Base-by-base conservation (phyloP, 306 rosid genomes). In the Acmispon strigosus region DNA sequence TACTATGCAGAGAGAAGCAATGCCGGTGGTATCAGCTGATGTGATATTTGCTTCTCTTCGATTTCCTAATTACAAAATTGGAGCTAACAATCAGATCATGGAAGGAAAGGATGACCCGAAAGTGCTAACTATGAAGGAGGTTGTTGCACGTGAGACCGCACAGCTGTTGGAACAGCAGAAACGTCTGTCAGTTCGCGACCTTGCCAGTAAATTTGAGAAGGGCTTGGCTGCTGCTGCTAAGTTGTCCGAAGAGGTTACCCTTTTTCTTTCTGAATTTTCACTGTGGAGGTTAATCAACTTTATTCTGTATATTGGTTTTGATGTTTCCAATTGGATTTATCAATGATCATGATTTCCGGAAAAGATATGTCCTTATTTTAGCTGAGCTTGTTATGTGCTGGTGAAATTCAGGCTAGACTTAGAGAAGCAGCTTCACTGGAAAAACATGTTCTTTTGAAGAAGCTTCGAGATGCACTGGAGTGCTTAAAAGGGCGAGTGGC, bases 181-280 rank as follows among this genome's bases (percentile, higher is more conserved):
- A 8, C 96, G 98, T 58, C 75, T 92, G 51, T 89, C 98, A 0
- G 96, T 92, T 75, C 95, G 98, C 0, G 96, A 92, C 72, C 92
- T 92, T 20, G 88, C 98, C 47, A 83, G 81, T 70, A 92, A 92
- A 84, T 92, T 92, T 39, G 98, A 92, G 88, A 89, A 75, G 85
- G 98, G 96, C 45, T 85, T 92, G 82, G 98, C 98, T 72, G 98
- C 98, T 55, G 96, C 98, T 49, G 96, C 98, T 22, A 92, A 89
- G 86, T 80, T 92, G 51, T 92, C 98, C 29, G 98, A 89, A 89
- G 98, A 92, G 95, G 95, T 92, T 13, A 43, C 18, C 16, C 13
- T 57, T 57, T 39, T 60, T 45, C 34, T 43, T 17, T 19, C 39
- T 12, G 14, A n/a, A 51, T 29, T 62, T 36, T 61, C 17, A 4